Base-by-base conservation (phyloP, 2,329 filamentous ascomycete genomes). In the Microsporum canis region DNA sequence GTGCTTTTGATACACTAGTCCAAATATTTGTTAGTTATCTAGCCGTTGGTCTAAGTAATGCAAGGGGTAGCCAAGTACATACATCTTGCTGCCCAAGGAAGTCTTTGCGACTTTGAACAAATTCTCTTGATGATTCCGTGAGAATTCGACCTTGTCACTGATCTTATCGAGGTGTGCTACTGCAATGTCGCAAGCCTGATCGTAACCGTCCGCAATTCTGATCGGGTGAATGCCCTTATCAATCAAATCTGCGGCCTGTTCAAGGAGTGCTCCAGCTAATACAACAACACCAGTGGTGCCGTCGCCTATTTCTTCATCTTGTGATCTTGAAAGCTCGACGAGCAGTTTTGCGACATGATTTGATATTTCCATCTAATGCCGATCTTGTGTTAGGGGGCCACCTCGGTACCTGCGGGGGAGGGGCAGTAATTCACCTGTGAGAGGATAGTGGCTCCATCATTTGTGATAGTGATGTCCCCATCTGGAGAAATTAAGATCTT, bases 171-270 rank as follows among this genome's bases (percentile, higher is more conserved):
- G 82, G 78, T 96, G 89, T 34, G 87, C 85, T 61, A 97, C 88
- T 49, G 94, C 94, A 69, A 97, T 92, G 75, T 99, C 95, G 73
- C 95, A 99, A 61, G 94, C 94, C 71, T 95, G 86, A 74, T 99
- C 94, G 78, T 96, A 99, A 59, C 94, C 94, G 76, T 99, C 94
- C 66, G 95, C 95, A 77, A 99, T 97, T 69, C 95, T 84, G 74
- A 99, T 99, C 64, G 94, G 94, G 78, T 99, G 94, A 70, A 99
- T 99, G 73, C 94, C 95, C 84, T 99, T 99, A 82, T 99, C 95
- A 75, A 99, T 97, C 68, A 99, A 84, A 73, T 96, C 94, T 65
- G 92, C 90, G 17, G 94, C 94, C 78, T 97, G 92, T 77, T 99
- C 95, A 64, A 99, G 81, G 66, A 99, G 84, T 64, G 94, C 91